Base-by-base conservation (phyloP, 164 flowering plant genomes). In the Dillenia turbinata region DNA sequence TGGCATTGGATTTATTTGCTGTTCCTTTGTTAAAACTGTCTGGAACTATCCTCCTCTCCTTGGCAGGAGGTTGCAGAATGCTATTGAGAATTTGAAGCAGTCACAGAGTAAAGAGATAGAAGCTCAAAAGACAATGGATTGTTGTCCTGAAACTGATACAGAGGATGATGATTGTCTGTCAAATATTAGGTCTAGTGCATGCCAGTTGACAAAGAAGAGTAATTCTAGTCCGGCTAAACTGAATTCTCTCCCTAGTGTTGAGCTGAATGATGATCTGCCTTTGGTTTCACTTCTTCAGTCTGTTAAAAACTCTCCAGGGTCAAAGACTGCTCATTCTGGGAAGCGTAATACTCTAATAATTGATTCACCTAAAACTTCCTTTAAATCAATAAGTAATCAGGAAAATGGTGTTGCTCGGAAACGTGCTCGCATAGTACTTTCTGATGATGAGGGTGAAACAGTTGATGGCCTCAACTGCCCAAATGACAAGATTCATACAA, bases 71-170 rank as follows among this genome's bases (percentile, higher is more conserved):
- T 64, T 89, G 73, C 84, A 84, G 74, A 67, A 59, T 57, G 43
- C 66, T 63, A 92, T 92, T 66, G 80, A 85, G 49, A 64, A 79
- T 9, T 59, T 89, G 70, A 87, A 85, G 74, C 56, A 69, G 56
- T 70, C 76, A 52, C 68, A 51, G 59, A 44, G 16, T 57, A 54
- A 48, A 47, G 79, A 73, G 66, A 60, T 49, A 62, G 79, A 71
- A 59, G 60, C 50, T 40, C 44, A 72, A 40, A 67, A 69, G 60
- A 55, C 47, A 16, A 63, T 10, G 24, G 87, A 88, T 50, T 71
- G 75, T 67, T 89, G 97, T 75, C 78, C 96, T 71, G 99, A 95
- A 69, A 86, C 94, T 68, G 96, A 85, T 60, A 75, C 94, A 60
- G 96, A 81, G 66, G 84, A 75, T 19, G 73, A 76, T 58, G 79